Evolutionary conservation across 1,284 basidiomycete species (phyloP).

Genomic region (Pseudozyma sp.): DNA sequence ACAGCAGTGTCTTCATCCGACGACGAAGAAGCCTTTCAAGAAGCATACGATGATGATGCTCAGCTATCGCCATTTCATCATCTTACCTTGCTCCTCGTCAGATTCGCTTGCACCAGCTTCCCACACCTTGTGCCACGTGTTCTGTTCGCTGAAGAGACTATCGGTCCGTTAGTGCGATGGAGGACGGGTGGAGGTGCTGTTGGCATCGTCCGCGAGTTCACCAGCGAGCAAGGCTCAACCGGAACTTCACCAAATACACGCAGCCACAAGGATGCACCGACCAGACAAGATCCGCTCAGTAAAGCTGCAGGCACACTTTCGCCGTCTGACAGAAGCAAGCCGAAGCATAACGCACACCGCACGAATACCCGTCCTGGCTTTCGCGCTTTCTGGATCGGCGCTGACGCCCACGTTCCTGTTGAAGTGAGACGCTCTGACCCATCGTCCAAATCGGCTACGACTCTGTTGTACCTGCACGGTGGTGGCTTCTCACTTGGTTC

Average conservation of each 20-base stretch:
- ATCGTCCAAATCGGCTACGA: slow-evolving; percentile 44
- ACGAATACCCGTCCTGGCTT: slow-evolving; percentile 42
- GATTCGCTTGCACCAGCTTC: slow-evolving; percentile 64
- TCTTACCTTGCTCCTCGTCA: slow-evolving; percentile 55
- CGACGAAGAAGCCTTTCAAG: slow-evolving; percentile 20
- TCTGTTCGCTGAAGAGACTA: slow-evolving; percentile 66
- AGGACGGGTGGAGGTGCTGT: slow-evolving; percentile 62
- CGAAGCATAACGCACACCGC: not conserved
- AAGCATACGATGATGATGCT: slow-evolving; percentile 21
- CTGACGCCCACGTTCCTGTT: slow-evolving; percentile 41
- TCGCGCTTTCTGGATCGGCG: slow-evolving; percentile 64
- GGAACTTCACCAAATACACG: not conserved
- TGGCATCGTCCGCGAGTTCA: slow-evolving; percentile 54
- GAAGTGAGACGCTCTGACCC: slow-evolving; percentile 38
- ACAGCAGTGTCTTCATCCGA: slow-evolving; percentile 23
- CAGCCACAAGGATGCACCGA: not conserved
- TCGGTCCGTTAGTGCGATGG: slow-evolving; percentile 65
- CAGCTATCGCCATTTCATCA: slow-evolving; percentile 64
- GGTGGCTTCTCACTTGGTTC: slow-evolving; percentile 67
- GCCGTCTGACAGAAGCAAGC: slow-evolving; percentile 4
- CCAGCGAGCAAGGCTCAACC: slow-evolving; percentile 12
- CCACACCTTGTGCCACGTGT: slow-evolving; percentile 65
- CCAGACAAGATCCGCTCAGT: slow-evolving; percentile 4
- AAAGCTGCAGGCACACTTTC: slow-evolving; percentile 5
- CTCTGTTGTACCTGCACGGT: slow-evolving; percentile 65